phyloP scores from a whole-genome alignment of 345 rosid species.

The Euphorbia lathyris region DNA sequence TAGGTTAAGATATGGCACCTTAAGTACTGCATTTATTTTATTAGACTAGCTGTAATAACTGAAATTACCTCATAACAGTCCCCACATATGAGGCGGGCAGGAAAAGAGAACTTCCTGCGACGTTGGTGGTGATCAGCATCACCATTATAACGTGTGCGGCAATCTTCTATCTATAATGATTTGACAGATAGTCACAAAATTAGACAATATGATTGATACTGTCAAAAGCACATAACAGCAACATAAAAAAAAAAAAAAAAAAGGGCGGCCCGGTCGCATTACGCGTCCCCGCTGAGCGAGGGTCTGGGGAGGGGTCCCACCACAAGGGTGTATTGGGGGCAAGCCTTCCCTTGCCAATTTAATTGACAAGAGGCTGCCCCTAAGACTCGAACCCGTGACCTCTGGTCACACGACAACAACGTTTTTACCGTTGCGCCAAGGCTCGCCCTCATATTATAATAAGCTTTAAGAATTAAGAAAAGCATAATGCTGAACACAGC shows the following conservation, averaged over 20 bases:
- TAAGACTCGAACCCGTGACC: too few relatives aligned
- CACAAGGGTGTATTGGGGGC: too few relatives aligned
- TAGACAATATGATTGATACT: too few relatives aligned
- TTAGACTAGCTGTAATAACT: not conserved
- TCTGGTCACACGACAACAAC: too few relatives aligned
- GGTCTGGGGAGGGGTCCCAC: too few relatives aligned
- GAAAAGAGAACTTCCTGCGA: constrained; percentile 87
- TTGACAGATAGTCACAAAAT: not conserved
- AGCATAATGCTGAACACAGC: not conserved
- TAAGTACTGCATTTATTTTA: not conserved
- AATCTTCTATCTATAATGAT: constrained; percentile 81
- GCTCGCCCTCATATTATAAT: not conserved
- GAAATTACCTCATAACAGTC: constrained; percentile 88
- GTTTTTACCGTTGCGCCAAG: too few relatives aligned
- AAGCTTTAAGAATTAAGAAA: not conserved
- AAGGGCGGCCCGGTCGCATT: too few relatives aligned
- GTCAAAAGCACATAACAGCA: not conserved
- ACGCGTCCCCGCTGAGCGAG: too few relatives aligned
- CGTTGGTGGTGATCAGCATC: constrained; percentile 95
- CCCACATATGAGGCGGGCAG: constrained; percentile 87
- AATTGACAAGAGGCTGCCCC: too few relatives aligned
- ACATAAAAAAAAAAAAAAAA: not conserved
- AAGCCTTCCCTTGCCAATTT: too few relatives aligned
- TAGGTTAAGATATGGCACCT: constrained; percentile 1
- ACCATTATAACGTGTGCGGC: constrained; percentile 92